Evolutionary conservation across 768 basidiomycete genomes (phyloP).

Genomic region (Thelephora ganbajun): DNA sequence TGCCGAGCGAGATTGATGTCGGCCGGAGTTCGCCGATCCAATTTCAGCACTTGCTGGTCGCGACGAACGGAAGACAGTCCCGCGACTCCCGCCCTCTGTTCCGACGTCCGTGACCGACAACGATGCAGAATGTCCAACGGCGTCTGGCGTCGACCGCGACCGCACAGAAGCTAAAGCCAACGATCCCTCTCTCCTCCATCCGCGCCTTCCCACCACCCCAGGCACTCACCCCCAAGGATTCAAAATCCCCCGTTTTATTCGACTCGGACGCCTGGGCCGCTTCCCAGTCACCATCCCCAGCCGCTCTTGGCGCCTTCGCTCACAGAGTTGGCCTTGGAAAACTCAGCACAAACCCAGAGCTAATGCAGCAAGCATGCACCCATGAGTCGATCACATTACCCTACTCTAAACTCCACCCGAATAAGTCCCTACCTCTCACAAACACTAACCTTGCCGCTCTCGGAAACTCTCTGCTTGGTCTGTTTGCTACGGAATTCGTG

Average conservation of each 20-base stretch:
- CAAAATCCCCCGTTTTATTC: conserved; percentile 24
- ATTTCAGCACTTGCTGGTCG: too few species aligned
- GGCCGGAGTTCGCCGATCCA: too few species aligned
- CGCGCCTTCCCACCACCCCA: conserved; percentile 50
- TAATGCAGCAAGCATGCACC: conserved; percentile 64
- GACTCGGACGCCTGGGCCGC: conserved; percentile 56
- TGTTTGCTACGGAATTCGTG: conserved; percentile 80
- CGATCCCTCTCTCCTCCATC: conserved; percentile 42
- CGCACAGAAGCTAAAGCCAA: conserved; percentile 20
- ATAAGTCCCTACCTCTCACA: conserved; percentile 37
- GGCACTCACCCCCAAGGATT: conserved; percentile 18
- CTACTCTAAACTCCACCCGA: conserved; percentile 41
- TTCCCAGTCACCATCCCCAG: conserved; percentile 55
- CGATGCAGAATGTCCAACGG: conserved; percentile 49
- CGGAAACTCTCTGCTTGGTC: conserved; percentile 81
- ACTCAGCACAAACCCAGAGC: conserved; percentile 36
- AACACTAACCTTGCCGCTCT: conserved; percentile 67
- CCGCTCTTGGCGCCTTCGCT: conserved; percentile 62
- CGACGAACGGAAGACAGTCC: too few species aligned
- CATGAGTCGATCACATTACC: conserved; percentile 55
- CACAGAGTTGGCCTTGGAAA: conserved; percentile 62
- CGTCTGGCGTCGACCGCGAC: conserved; percentile 36
- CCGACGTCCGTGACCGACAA: background rate
- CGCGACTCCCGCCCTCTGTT: background rate
- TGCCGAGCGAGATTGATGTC: too few species aligned